Percentiles rank a stretch among this genome's conserved stretches.
phyloP scores from a whole-genome alignment of 2,329 filamentous ascomycete species.

The Trichoderma aggressivum region DNA sequence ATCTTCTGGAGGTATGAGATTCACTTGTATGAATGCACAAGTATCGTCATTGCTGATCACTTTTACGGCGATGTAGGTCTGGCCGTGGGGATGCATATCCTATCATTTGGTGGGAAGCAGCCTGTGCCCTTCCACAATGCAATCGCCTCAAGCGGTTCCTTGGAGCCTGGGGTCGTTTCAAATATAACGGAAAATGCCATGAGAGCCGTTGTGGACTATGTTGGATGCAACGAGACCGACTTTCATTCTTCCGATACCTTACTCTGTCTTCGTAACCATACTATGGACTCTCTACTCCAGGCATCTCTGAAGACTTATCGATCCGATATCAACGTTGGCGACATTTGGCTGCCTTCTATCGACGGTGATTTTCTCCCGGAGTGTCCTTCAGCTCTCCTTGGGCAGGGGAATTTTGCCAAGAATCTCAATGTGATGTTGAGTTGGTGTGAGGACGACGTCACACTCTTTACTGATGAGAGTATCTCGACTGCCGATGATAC shows the following conservation, averaged over 20 bases:
- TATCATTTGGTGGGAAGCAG: constrained; percentile 44
- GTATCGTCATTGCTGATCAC: not conserved
- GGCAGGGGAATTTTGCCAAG: constrained; percentile 56
- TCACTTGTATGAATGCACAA: not conserved
- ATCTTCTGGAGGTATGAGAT: constrained; percentile 30
- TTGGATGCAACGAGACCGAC: constrained; percentile 41
- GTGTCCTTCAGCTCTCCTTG: constrained; percentile 50
- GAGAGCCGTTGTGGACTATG: constrained; percentile 37
- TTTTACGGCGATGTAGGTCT: constrained; percentile 29
- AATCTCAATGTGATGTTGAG: constrained; percentile 59
- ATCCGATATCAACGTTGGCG: constrained; percentile 45
- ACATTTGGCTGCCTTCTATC: constrained; percentile 48
- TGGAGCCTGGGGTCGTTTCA: constrained; percentile 49
- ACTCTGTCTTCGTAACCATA: constrained; percentile 44
- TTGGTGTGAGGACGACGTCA: constrained; percentile 45
- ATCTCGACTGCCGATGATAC: constrained; percentile 41
- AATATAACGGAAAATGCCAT: constrained; percentile 49
- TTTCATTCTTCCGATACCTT: constrained; percentile 43
- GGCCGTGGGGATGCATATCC: constrained; percentile 45
- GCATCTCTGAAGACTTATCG: constrained; percentile 42
- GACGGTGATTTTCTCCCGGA: constrained; percentile 42
- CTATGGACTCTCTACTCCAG: constrained; percentile 41
- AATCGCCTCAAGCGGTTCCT: constrained; percentile 41
- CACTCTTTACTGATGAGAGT: constrained; percentile 39
- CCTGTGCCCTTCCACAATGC: constrained; percentile 44